Conservation (phyloP, 768 basidiomycete genomes). For the Xerocomus brunneocitrinus region DNA sequence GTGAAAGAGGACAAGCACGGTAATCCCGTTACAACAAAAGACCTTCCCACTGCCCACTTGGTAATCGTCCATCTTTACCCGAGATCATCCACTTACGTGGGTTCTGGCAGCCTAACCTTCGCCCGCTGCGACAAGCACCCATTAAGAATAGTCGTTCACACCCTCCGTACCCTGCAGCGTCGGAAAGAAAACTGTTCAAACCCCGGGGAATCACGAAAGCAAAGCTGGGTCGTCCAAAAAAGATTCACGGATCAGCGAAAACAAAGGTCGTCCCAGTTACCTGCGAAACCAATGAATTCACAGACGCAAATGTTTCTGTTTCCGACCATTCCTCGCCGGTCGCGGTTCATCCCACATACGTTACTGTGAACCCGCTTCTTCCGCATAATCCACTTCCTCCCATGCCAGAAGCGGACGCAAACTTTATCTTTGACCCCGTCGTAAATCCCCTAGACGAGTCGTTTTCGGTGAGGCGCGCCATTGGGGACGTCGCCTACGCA, state of each 20-base stretch:
- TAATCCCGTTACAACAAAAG: constrained; percentile 36
- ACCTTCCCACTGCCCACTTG: constrained; percentile 17
- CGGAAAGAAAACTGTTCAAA: constrained; percentile 17
- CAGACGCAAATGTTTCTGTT: constrained; percentile 1
- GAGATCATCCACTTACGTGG: constrained; percentile 11
- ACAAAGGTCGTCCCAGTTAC: constrained; percentile 2
- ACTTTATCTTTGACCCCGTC: constrained; percentile 12
- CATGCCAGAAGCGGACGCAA: constrained; percentile 4
- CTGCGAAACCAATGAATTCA: constrained; percentile 11
- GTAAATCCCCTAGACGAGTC: constrained; percentile 23
- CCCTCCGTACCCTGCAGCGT: constrained; percentile 11
- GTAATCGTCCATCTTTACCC: constrained; percentile 15
- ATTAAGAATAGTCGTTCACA: constrained; percentile 17
- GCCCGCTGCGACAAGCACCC: constrained; percentile 27
- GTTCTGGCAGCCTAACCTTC: constrained; percentile 27
- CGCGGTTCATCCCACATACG: constrained; percentile 6
- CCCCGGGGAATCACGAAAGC: constrained; percentile 28
- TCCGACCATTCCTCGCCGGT: constrained; percentile 9
- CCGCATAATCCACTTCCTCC: not conserved
- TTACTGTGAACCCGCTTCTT: constrained; percentile 28
- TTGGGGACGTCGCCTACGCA: constrained; percentile 29
- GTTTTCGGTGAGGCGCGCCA: constrained; percentile 24
- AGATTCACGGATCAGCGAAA: constrained; percentile 6
- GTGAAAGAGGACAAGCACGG: constrained; percentile 61
- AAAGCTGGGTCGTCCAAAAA: constrained; percentile 31